Percentiles rank a stretch among this genome's conserved stretches.
These are phyloP conservation scores for Fusarium chuoi DNA, from an alignment of 2,329 filamentous ascomycete species.

Conservation along the genomic window DNA sequence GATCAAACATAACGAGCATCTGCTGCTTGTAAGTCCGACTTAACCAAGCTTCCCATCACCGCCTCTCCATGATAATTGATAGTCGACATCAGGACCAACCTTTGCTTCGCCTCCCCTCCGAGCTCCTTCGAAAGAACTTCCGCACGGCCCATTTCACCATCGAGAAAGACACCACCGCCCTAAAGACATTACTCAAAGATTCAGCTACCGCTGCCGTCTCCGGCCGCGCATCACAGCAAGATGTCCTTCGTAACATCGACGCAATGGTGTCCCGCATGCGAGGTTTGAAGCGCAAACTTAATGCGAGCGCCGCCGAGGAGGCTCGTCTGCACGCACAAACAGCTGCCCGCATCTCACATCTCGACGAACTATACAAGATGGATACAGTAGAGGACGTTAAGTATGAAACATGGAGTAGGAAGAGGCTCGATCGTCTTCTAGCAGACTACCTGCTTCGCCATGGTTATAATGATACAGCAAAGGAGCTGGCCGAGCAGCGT, in stretches of 20 bases:
- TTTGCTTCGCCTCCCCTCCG: conserved; percentile 89
- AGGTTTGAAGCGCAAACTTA: conserved; percentile 87
- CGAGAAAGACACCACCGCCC: conserved; percentile 73
- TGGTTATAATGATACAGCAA: conserved; percentile 83
- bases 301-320: conserved; percentile 81
- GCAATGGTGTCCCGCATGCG: conserved; percentile 87
- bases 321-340: conserved; percentile 78
- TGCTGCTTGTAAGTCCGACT: conserved; percentile 69
- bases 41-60: neutral
- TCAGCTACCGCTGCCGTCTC: conserved; percentile 74
- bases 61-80: conserved; percentile 9
- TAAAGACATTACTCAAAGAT: conserved; percentile 71
- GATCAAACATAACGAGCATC: conserved; percentile 79
- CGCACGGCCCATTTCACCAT: conserved; percentile 82
- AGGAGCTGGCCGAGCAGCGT: conserved; percentile 77
- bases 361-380: conserved; percentile 83
- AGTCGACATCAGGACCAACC: conserved; percentile 80
- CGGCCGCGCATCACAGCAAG: conserved; percentile 69
- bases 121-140: conserved; percentile 94
- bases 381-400: conserved; percentile 87
- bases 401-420: conserved; percentile 90
- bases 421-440: conserved; percentile 82
- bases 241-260: conserved; percentile 84
- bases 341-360: conserved; percentile 79
- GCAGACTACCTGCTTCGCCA: conserved; percentile 92